These are phyloP conservation scores for Ogataea populi-albae DNA, from an alignment of 805 yeast genomes.

Conservation along the genomic window DNA sequence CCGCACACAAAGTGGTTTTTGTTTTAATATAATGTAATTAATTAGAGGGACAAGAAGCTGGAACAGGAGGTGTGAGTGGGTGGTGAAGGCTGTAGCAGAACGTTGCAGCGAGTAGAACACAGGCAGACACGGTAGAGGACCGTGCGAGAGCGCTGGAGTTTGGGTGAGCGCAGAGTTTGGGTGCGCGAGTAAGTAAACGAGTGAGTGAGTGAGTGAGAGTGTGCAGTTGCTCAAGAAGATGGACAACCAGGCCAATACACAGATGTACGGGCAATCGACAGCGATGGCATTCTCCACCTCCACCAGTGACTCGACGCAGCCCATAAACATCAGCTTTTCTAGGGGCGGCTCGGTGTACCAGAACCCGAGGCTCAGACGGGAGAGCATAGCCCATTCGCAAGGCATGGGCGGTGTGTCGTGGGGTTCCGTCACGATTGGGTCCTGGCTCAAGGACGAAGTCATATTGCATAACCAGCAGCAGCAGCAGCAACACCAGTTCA, in stretches of 20 bases:
- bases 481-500: constrained; percentile 16
- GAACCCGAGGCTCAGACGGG: constrained; percentile 67
- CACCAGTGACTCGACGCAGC: constrained; percentile 33
- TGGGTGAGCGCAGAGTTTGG: too few relatives aligned
- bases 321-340: constrained; percentile 38
- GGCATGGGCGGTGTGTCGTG: constrained; percentile 98
- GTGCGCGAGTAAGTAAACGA: too few relatives aligned
- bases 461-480: constrained; percentile 43
- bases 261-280: constrained; percentile 29
- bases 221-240: too few relatives aligned
- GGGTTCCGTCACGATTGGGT: constrained; percentile 94
- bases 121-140: too few relatives aligned
- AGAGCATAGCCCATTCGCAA: constrained; percentile 90
- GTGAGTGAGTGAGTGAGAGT: too few relatives aligned
- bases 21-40: too few relatives aligned
- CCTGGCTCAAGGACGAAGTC: constrained; percentile 94
- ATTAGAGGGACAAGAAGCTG: too few relatives aligned
- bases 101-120: too few relatives aligned
- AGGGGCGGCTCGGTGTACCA: constrained; percentile 38
- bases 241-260: constrained; percentile 8
- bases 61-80: too few relatives aligned
- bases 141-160: too few relatives aligned
- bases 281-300: constrained; percentile 25
- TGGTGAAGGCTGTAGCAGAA: too few relatives aligned
- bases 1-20: too few relatives aligned